Percentiles rank a stretch among this genome's conserved stretches.
Conservation (phyloP, 2,329 filamentous ascomycete species). For the Sclerotinia sclerotiorum region DNA sequence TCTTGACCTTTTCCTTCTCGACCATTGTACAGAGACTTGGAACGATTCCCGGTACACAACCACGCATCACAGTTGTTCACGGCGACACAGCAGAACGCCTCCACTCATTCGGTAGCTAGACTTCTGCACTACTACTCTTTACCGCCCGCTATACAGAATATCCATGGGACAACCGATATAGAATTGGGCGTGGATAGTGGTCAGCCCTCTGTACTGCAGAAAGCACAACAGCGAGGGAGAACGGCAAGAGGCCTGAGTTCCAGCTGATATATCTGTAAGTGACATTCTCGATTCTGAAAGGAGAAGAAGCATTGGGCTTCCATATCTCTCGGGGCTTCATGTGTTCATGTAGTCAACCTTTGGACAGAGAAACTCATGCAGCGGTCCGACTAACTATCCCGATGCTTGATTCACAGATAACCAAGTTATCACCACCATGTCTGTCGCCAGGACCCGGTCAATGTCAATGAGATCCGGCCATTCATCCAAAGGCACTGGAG, state of each 20-base stretch:
- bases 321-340: constrained; percentile 27
- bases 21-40: constrained; percentile 30
- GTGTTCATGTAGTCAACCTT: constrained; percentile 32
- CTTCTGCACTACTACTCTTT: constrained; percentile 17
- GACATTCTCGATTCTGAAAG: constrained; percentile 24
- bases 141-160: constrained; percentile 33
- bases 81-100: constrained; percentile 29
- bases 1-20: constrained; percentile 31
- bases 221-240: constrained; percentile 36
- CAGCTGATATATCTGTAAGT: constrained; percentile 35
- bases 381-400: constrained; percentile 37
- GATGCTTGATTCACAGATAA: constrained; percentile 26
- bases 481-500: constrained; percentile 45
- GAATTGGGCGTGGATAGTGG: constrained; percentile 40
- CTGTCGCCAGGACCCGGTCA: constrained; percentile 56
- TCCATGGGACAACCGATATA: constrained; percentile 40
- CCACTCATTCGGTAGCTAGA: constrained; percentile 31
- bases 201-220: constrained; percentile 41
- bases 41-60: constrained; percentile 26
- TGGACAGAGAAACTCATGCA: constrained; percentile 33
- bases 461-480: constrained; percentile 59
- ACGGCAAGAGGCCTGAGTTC: constrained; percentile 36
- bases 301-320: constrained; percentile 31
- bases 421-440: constrained; percentile 37
- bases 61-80: constrained; percentile 33